Evolutionary conservation across 306 rosid genomes (phyloP).

Genomic region (Trifolium pratense): DNA sequence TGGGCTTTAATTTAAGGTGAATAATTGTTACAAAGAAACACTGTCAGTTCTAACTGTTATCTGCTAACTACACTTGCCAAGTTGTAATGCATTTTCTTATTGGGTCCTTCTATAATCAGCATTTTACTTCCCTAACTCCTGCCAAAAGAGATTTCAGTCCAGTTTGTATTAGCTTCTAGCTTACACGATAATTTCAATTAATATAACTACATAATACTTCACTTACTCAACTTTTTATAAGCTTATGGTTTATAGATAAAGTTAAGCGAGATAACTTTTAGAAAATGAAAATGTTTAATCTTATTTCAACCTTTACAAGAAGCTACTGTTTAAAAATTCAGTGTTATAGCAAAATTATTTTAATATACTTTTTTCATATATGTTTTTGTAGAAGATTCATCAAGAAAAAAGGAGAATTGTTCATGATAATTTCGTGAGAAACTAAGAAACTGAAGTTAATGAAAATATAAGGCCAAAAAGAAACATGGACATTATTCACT

Average conservation of each 20-base stretch:
- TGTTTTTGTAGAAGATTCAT: constrained; percentile 9
- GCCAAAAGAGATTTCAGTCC: neutral
- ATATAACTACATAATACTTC: neutral
- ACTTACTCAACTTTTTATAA: neutral
- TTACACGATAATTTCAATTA: too few species aligned
- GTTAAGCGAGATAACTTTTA: neutral
- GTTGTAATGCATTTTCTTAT: constrained; percentile 19
- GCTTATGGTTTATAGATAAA: neutral
- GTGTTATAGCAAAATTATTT: neutral
- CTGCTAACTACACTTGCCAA: constrained; percentile 6
- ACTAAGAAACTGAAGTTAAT: constrained; percentile 12
- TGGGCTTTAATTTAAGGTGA: constrained; percentile 25
- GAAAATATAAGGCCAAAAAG: constrained; percentile 14
- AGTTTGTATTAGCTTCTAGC: neutral
- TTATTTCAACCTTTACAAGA: constrained; percentile 8
- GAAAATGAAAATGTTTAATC: neutral
- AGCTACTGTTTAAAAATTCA: neutral
- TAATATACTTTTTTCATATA: neutral
- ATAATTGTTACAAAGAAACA: neutral
- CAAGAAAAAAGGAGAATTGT: constrained; percentile 27
- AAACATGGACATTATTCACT: constrained; percentile 10
- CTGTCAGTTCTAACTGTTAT: constrained; percentile 2
- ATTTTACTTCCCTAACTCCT: constrained; percentile 9
- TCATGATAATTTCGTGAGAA: constrained; percentile 10
- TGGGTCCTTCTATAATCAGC: neutral